phyloP scores from a whole-genome alignment of 371 early-diverging fungal species.

The Phascolomyces articulosus region DNA sequence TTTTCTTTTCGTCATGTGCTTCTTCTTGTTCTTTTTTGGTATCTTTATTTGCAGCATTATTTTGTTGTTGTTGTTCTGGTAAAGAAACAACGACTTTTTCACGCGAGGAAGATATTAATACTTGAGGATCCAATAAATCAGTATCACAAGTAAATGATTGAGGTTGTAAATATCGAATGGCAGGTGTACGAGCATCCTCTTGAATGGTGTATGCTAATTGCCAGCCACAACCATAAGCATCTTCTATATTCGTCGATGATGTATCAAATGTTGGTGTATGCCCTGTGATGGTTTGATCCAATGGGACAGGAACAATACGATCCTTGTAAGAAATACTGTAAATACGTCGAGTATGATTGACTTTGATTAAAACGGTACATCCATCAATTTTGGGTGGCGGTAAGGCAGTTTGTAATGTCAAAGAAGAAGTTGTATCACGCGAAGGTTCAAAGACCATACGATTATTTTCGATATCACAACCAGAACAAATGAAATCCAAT shows the following conservation, averaged over 20 bases:
- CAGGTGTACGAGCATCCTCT: not conserved
- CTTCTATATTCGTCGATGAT: not conserved
- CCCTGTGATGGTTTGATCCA: not conserved
- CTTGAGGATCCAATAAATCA: slow-evolving; percentile 21
- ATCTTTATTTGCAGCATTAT: not conserved
- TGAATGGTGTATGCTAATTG: slow-evolving; percentile 11
- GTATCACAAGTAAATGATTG: slow-evolving; percentile 18
- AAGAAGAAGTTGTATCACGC: not conserved
- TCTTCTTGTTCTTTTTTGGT: too few species aligned
- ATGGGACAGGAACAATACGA: slow-evolving; percentile 12
- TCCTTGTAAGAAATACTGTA: slow-evolving; percentile 28
- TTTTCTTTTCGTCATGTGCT: slow-evolving; percentile 6
- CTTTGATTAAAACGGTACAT: slow-evolving; percentile 19
- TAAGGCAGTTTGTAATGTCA: slow-evolving; percentile 13
- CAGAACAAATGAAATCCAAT: slow-evolving; percentile 19
- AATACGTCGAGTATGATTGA: slow-evolving; percentile 16
- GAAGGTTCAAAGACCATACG: slow-evolving; percentile 18
- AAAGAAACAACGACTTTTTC: slow-evolving; percentile 11
- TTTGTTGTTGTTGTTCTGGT: not conserved
- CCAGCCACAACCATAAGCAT: slow-evolving; percentile 15
- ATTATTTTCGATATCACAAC: slow-evolving; percentile 2
- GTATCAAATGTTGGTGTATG: not conserved
- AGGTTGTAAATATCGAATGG: slow-evolving; percentile 5
- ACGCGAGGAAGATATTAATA: slow-evolving; percentile 11
- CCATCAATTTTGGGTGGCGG: slow-evolving; percentile 24